phyloP scores from a whole-genome alignment of 768 basidiomycete genomes.

The Lepiota brunneoincarnata region DNA sequence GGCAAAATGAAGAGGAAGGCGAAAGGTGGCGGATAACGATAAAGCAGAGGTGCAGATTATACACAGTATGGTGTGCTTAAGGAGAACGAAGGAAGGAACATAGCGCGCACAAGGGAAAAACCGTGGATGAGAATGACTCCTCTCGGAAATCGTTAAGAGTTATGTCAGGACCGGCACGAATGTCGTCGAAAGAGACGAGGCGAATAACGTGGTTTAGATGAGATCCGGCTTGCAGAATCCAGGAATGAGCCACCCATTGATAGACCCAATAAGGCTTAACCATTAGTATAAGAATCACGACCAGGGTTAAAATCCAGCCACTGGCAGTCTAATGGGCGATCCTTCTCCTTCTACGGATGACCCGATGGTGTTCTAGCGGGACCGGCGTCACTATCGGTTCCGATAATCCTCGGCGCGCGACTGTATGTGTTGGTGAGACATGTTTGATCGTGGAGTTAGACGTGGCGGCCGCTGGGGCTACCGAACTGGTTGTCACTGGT shows the following conservation, averaged over 20 bases:
- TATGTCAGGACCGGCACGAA: no score
- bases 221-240: background rate
- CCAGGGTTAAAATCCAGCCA: background rate
- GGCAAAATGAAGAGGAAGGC: background rate
- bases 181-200: background rate
- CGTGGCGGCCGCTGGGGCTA: background rate
- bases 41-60: background rate
- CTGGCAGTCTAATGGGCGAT: slow-evolving; percentile 7
- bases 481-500: background rate
- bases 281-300: slow-evolving; percentile 5
- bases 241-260: background rate
- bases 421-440: slow-evolving; percentile 10
- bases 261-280: slow-evolving; percentile 6
- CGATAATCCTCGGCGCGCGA: slow-evolving; percentile 1
- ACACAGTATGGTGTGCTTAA: background rate
- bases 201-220: background rate
- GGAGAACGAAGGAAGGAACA: background rate
- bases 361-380: background rate
- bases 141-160: background rate
- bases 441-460: slow-evolving; percentile 6
- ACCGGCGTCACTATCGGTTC: background rate
- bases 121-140: background rate
- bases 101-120: background rate
- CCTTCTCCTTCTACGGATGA: slow-evolving; percentile 3
- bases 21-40: background rate